Percentiles rank a stretch among this genome's conserved stretches.
Conservation (phyloP, 176 grass and related monocot genomes). For the Hordeum vulgare region DNA sequence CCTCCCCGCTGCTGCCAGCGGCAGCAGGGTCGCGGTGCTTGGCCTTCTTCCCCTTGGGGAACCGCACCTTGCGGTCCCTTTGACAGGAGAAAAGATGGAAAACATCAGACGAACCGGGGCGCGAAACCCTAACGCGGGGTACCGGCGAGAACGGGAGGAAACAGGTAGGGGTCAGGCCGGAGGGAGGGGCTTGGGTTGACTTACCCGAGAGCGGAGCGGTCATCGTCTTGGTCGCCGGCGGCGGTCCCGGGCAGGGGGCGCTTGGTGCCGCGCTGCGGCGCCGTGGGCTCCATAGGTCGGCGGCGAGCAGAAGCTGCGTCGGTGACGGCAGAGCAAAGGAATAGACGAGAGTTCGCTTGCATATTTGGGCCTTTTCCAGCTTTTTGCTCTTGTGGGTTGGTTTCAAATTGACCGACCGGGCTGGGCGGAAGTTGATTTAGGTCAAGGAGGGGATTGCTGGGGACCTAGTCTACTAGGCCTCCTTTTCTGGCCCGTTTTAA, state of each 20-base stretch:
- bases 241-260: slow-evolving; percentile 7
- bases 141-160: not conserved
- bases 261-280: slow-evolving; percentile 33
- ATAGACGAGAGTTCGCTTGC: not conserved
- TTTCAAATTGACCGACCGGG: not conserved
- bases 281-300: slow-evolving; percentile 36
- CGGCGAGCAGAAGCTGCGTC: not conserved
- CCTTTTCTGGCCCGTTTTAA: no score
- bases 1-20: not conserved
- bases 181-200: not conserved
- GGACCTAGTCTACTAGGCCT: no score
- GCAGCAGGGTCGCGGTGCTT: slow-evolving; percentile 33
- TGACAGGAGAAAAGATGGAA: not conserved
- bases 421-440: no score
- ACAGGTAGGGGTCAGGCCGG: not conserved
- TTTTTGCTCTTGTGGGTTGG: not conserved
- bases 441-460: no score
- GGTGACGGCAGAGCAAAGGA: not conserved
- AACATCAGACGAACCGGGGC: slow-evolving; percentile 19
- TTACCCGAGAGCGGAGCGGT: slow-evolving; percentile 26
- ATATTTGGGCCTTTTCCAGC: not conserved
- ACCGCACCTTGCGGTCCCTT: slow-evolving; percentile 75
- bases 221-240: slow-evolving; percentile 23
- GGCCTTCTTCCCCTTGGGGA: slow-evolving; percentile 86
- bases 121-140: slow-evolving; percentile 15